These are phyloP conservation scores for Suillus hirtellus DNA, from an alignment of 768 basidiomycete genomes.

Conservation along the genomic window DNA sequence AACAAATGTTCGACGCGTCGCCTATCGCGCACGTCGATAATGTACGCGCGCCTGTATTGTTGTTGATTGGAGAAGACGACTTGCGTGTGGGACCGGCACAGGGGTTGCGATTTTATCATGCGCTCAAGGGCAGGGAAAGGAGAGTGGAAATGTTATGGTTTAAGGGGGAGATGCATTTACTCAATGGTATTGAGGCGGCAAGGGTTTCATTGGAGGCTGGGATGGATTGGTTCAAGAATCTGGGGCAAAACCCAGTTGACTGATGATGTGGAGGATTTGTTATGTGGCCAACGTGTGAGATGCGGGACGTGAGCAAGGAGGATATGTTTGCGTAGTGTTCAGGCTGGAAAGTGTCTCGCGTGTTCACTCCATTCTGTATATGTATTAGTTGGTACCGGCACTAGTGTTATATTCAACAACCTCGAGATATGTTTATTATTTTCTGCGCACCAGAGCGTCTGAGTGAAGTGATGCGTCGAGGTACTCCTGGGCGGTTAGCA, in stretches of 20 bases:
- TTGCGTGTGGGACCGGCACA: slow-evolving; percentile 64
- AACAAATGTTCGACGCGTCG: slow-evolving; percentile 47
- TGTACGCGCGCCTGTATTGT: slow-evolving; percentile 53
- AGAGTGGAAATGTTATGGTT: slow-evolving; percentile 62
- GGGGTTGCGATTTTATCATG: slow-evolving; percentile 63
- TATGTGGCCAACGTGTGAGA: slow-evolving; percentile 50
- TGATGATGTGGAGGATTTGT: slow-evolving; percentile 34
- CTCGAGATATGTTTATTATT: too few species aligned
- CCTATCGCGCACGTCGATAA: slow-evolving; percentile 56
- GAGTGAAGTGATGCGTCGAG: too few species aligned
- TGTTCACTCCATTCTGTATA: not conserved
- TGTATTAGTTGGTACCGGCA: not conserved
- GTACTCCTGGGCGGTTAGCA: too few species aligned
- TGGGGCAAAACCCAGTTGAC: not conserved
- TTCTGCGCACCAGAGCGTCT: too few species aligned
- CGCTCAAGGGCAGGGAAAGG: slow-evolving; percentile 47
- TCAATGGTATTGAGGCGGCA: slow-evolving; percentile 65
- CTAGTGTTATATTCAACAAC: too few species aligned
- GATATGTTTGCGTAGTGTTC: too few species aligned
- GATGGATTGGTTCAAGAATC: slow-evolving; percentile 47
- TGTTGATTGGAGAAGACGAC: slow-evolving; percentile 63
- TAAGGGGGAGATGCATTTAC: slow-evolving; percentile 59
- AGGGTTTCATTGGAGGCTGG: slow-evolving; percentile 52
- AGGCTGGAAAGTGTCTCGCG: too few species aligned
- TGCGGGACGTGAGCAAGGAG: slow-evolving; percentile 23